Conservation (phyloP, 1,139 yeast genomes). For the Pichia sp. region DNA sequence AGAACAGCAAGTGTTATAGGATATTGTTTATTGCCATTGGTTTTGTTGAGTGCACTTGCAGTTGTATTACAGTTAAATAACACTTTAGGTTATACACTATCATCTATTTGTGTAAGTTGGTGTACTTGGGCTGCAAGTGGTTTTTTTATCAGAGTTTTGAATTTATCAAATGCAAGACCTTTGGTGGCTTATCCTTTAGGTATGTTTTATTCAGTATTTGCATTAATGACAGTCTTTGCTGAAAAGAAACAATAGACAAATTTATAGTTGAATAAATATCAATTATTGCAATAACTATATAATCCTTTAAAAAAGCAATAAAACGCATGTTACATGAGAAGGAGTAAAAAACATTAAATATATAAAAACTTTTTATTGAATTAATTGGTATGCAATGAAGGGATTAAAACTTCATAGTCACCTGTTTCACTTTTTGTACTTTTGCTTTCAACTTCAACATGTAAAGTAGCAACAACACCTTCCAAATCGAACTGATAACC, state of each 20-base stretch:
- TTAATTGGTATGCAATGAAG: conserved; percentile 38
- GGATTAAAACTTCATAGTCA: conserved; percentile 65
- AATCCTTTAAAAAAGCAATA: not conserved
- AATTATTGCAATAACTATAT: not conserved
- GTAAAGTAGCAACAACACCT: conserved; percentile 61
- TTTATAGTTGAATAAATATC: not conserved
- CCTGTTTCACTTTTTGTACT: conserved; percentile 49
- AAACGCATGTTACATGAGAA: not conserved
- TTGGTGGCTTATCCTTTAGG: conserved; percentile 91
- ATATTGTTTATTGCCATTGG: conserved; percentile 87
- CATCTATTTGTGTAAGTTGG: conserved; percentile 77
- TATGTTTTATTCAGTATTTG: conserved; percentile 89
- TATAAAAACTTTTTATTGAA: not conserved
- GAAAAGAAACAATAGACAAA: conserved; percentile 22
- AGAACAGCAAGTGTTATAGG: conserved; percentile 91
- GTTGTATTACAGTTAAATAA: conserved; percentile 68
- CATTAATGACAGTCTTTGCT: conserved; percentile 83
- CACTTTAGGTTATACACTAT: conserved; percentile 61
- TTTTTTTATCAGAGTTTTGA: conserved; percentile 80
- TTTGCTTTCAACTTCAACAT: conserved; percentile 59
- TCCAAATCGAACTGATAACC: conserved; percentile 51
- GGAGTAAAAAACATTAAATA: not conserved
- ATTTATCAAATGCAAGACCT: conserved; percentile 77
- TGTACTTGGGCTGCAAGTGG: conserved; percentile 94
- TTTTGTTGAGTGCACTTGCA: conserved; percentile 59